These are phyloP conservation scores for Xerocomellus amylosporus DNA, from an alignment of 768 basidiomycete species.

Conservation along the genomic window DNA sequence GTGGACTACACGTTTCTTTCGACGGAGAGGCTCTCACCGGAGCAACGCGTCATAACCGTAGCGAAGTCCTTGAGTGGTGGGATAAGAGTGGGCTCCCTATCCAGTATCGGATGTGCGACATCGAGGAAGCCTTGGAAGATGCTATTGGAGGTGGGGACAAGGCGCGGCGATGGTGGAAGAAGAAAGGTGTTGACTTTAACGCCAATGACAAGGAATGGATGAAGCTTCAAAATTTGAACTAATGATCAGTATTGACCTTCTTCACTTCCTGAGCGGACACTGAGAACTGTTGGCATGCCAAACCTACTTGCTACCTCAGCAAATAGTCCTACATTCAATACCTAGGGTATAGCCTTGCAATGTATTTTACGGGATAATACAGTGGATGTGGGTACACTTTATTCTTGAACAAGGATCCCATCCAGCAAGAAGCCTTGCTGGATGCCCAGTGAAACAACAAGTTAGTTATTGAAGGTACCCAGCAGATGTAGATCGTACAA, in stretches of 20 bases:
- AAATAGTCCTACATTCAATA: not conserved
- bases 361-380: constrained; percentile 11
- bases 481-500: constrained; percentile 8
- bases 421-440: not conserved
- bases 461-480: not conserved
- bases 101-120: constrained; percentile 87
- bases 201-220: constrained; percentile 87
- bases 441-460: constrained; percentile 3
- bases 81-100: constrained; percentile 72
- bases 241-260: constrained; percentile 11
- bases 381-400: constrained; percentile 7
- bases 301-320: constrained; percentile 1
- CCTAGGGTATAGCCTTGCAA: constrained; percentile 4
- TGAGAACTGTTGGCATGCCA: not conserved
- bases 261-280: not conserved
- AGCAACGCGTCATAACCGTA: constrained; percentile 78
- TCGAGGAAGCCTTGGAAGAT: constrained; percentile 89
- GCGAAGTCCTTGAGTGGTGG: constrained; percentile 89
- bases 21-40: constrained; percentile 78
- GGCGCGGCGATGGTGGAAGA: constrained; percentile 77
- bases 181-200: constrained; percentile 78
- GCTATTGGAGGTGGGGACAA: constrained; percentile 76
- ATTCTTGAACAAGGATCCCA: constrained; percentile 2
- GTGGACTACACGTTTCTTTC: constrained; percentile 72
- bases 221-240: constrained; percentile 76